Percentiles rank a stretch among this genome's conserved stretches.
phyloP scores from a whole-genome alignment of 2,329 filamentous ascomycete species.

The Pyrenophora seminiperda region DNA sequence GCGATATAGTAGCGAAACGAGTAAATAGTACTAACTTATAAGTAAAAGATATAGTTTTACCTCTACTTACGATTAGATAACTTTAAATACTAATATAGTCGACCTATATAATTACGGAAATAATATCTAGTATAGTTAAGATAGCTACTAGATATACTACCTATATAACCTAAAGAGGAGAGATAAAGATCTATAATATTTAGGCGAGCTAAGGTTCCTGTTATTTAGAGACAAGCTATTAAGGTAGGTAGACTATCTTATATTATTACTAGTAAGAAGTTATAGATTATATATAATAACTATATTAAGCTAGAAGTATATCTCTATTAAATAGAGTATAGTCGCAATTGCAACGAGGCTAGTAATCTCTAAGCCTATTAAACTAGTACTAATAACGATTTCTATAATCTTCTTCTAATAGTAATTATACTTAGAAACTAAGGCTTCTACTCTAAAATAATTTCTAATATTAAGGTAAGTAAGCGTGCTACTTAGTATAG shows the following conservation, averaged over 20 bases:
- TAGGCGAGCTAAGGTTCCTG: constrained; percentile 3
- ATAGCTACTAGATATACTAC: constrained; percentile 1
- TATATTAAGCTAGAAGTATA: constrained; percentile 9
- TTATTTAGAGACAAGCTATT: neutral
- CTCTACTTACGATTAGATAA: constrained; percentile 4
- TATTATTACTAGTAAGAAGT: constrained; percentile 8
- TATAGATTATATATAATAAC: constrained; percentile 13
- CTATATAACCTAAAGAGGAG: constrained; percentile 7
- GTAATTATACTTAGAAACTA: constrained; percentile 1
- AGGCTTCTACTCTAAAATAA: neutral
- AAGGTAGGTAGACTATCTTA: constrained; percentile 2
- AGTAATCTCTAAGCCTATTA: neutral
- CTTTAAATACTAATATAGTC: neutral
- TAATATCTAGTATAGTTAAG: constrained; percentile 7
- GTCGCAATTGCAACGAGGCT: constrained; percentile 9
- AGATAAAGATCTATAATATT: constrained; percentile 6
- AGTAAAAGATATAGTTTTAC: neutral
- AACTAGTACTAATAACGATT: neutral
- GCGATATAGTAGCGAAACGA: constrained; percentile 1
- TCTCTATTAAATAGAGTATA: constrained; percentile 2
- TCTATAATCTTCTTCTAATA: neutral
- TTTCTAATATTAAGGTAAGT: constrained; percentile 10
- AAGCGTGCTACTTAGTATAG: constrained; percentile 4
- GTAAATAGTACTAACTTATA: constrained; percentile 5
- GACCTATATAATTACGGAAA: constrained; percentile 4